A percentile compares a stretch with the other conserved stretches of the same genome.
Conservation (phyloP, 345 rosid species). For the Rubroshorea leprosula region DNA sequence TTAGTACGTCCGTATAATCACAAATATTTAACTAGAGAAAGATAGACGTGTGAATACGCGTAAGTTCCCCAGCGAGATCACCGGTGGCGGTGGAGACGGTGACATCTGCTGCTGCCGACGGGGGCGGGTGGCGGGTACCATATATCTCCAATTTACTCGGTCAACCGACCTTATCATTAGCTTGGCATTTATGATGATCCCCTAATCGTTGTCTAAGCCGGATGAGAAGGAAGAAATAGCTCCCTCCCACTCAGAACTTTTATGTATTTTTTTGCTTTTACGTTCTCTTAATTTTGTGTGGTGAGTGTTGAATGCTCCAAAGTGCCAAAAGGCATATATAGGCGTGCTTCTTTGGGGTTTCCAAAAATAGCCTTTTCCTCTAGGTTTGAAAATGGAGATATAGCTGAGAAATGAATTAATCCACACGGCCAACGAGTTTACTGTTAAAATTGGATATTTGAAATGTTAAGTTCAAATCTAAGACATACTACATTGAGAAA, state of each 20-base stretch:
- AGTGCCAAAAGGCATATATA: slow-evolving; percentile 12
- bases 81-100: slow-evolving; percentile 15
- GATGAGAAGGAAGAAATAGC: slow-evolving; percentile 29
- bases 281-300: background rate
- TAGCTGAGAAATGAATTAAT: background rate
- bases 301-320: slow-evolving; percentile 10
- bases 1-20: too few relatives aligned
- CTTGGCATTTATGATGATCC: slow-evolving; percentile 12
- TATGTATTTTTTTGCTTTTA: background rate
- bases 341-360: slow-evolving; percentile 19
- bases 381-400: background rate
- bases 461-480: too few relatives aligned
- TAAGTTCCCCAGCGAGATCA: background rate
- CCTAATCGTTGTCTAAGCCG: slow-evolving; percentile 36
- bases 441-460: too few relatives aligned
- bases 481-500: too few relatives aligned
- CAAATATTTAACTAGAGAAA: too few relatives aligned
- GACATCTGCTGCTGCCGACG: slow-evolving; percentile 16
- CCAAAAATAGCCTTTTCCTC: background rate
- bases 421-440: too few relatives aligned
- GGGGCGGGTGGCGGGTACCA: too few relatives aligned
- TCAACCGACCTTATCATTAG: slow-evolving; percentile 28
- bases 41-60: background rate
- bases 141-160: slow-evolving; percentile 14
- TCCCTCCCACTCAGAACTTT: background rate